These are phyloP conservation scores for Ailanthus altissimus DNA, from an alignment of 345 rosid species.

Conservation along the genomic window DNA sequence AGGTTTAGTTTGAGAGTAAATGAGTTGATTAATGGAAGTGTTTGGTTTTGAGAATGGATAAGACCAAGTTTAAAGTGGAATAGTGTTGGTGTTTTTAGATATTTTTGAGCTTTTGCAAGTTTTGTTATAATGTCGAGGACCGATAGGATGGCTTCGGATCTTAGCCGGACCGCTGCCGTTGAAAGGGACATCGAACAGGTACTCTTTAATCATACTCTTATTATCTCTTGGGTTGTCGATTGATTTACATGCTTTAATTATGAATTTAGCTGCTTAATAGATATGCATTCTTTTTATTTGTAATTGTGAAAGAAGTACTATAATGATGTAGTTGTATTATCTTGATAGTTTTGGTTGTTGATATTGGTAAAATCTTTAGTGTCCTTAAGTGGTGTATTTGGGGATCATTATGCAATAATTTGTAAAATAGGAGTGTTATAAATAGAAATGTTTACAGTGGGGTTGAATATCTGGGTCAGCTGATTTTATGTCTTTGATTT, in stretches of 20 bases:
- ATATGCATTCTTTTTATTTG: neutral
- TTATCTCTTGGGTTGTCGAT: neutral
- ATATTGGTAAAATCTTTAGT: neutral
- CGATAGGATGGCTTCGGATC: constrained; percentile 92
- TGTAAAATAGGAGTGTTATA: neutral
- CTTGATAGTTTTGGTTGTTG: neutral
- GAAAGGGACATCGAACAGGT: constrained; percentile 99
- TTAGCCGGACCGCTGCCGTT: constrained; percentile 73
- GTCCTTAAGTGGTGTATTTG: neutral
- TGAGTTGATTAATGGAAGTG: constrained; percentile 39
- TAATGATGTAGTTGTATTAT: neutral
- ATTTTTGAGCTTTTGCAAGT: neutral
- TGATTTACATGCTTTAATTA: neutral
- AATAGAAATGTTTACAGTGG: neutral
- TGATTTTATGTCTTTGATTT: neutral
- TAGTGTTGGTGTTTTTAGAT: constrained; percentile 16
- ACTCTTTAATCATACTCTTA: constrained; percentile 11
- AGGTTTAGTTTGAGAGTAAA: constrained; percentile 36
- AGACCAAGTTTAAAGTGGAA: constrained; percentile 2
- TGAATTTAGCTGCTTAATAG: neutral
- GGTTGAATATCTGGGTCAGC: neutral
- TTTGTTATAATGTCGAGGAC: constrained; percentile 47
- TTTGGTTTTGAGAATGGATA: constrained; percentile 41
- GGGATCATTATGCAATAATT: neutral
- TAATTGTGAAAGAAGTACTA: neutral